phyloP scores from a whole-genome alignment of 805 yeast genomes.

The Metschnikowia lochheadii region DNA sequence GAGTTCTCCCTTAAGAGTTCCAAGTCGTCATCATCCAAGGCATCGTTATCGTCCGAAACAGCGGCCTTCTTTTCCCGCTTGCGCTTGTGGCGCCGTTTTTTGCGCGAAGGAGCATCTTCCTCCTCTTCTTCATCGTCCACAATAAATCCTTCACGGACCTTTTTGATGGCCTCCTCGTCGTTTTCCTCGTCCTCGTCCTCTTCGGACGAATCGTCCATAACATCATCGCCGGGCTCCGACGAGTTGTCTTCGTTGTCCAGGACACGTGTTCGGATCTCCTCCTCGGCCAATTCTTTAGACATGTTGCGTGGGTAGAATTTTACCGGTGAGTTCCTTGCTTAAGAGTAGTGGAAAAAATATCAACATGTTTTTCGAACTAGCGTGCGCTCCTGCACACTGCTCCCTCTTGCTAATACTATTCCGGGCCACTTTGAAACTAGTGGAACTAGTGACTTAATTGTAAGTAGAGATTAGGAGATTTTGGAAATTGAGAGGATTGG shows the following conservation, averaged over 20 bases:
- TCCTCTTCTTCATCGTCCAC: slow-evolving; percentile 84
- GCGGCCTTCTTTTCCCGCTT: slow-evolving; percentile 8
- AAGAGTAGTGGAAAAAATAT: slow-evolving; percentile 3
- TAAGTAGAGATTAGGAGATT: no score
- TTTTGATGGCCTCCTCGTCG: slow-evolving; percentile 83
- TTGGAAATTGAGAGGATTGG: no score
- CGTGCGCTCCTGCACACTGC: slow-evolving; percentile 1
- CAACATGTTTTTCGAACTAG: slow-evolving; percentile 8
- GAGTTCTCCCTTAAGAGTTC: slow-evolving; percentile 88
- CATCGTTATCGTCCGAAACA: slow-evolving; percentile 46
- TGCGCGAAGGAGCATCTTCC: slow-evolving; percentile 35
- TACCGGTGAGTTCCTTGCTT: not conserved
- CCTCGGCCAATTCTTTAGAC: slow-evolving; percentile 35
- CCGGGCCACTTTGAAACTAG: no score
- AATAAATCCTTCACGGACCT: slow-evolving; percentile 86
- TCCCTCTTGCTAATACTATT: no score
- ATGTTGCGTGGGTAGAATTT: slow-evolving; percentile 13
- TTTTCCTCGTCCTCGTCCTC: slow-evolving; percentile 86
- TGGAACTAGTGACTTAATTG: no score
- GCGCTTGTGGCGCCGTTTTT: slow-evolving; percentile 30
- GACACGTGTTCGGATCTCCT: slow-evolving; percentile 34
- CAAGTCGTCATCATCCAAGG: slow-evolving; percentile 90
- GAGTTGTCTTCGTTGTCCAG: slow-evolving; percentile 24
- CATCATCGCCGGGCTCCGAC: slow-evolving; percentile 36
- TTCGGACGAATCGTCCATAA: slow-evolving; percentile 68